phyloP scores from a whole-genome alignment of 768 basidiomycete genomes.

The Leccinum imitatum region DNA sequence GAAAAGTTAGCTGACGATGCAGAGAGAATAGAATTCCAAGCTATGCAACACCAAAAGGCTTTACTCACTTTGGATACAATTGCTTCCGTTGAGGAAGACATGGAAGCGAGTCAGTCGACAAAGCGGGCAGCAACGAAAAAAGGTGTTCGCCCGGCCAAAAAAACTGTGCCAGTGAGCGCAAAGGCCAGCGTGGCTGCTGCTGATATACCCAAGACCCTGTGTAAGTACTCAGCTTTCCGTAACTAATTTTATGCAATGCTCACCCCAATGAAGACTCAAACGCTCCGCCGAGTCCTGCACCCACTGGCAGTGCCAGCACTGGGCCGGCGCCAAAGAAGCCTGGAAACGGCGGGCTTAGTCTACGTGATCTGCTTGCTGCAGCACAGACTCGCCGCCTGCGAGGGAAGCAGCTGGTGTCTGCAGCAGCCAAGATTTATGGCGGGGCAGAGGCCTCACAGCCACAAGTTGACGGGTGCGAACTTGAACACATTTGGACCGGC shows the following conservation, averaged over 20 bases:
- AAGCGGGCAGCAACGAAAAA: background rate
- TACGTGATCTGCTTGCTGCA: background rate
- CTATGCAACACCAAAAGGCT: background rate
- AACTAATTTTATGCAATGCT: background rate
- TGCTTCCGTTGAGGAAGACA: background rate
- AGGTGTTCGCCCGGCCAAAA: background rate
- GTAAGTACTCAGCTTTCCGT: background rate
- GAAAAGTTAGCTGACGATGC: background rate
- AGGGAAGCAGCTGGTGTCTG: background rate
- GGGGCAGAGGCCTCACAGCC: background rate
- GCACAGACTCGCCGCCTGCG: background rate
- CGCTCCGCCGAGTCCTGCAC: no score
- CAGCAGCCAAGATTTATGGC: background rate
- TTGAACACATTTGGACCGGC: background rate
- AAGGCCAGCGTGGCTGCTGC: background rate
- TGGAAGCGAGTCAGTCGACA: background rate
- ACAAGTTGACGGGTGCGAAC: background rate
- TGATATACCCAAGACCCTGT: background rate
- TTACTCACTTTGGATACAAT: background rate
- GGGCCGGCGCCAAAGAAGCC: background rate
- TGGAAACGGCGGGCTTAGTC: background rate
- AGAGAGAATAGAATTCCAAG: background rate
- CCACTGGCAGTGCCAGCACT: background rate
- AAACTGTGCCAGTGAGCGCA: background rate
- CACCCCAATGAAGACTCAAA: background rate